Percentiles rank a stretch among this genome's conserved stretches.
These are phyloP conservation scores for Nemania bipapillata DNA, from an alignment of 2,329 filamentous ascomycete species.

Conservation along the genomic window DNA sequence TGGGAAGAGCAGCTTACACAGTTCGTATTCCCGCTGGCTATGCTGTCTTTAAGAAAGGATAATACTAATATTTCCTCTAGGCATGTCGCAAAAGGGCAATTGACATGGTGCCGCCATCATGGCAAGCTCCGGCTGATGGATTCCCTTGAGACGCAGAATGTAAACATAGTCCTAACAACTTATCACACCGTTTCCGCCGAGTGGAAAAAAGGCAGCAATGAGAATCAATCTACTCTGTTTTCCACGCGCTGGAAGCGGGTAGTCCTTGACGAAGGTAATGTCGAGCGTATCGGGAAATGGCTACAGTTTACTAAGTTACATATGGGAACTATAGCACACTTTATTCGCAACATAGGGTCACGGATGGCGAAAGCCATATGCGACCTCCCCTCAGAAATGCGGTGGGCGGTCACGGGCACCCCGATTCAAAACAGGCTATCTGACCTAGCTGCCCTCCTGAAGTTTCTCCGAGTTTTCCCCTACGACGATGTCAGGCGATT, in stretches of 20 bases:
- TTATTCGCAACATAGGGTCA: slow-evolving; percentile 54
- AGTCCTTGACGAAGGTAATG: slow-evolving; percentile 55
- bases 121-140: slow-evolving; percentile 44
- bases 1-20: slow-evolving; percentile 55
- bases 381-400: slow-evolving; percentile 51
- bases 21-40: slow-evolving; percentile 26
- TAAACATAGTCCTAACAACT: slow-evolving; percentile 55
- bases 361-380: slow-evolving; percentile 54
- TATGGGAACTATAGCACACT: slow-evolving; percentile 52
- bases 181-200: slow-evolving; percentile 57
- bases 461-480: slow-evolving; percentile 57
- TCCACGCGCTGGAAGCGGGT: slow-evolving; percentile 54
- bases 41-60: neutral
- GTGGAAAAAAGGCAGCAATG: slow-evolving; percentile 44
- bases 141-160: slow-evolving; percentile 30
- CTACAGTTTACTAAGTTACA: neutral
- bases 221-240: slow-evolving; percentile 48
- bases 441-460: slow-evolving; percentile 57
- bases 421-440: slow-evolving; percentile 60
- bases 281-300: neutral
- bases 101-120: slow-evolving; percentile 50
- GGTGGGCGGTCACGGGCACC: slow-evolving; percentile 63
- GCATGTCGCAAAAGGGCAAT: slow-evolving; percentile 43
- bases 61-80: slow-evolving; percentile 33
- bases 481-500: slow-evolving; percentile 55